These are phyloP conservation scores for Punica granatum DNA, from an alignment of 345 rosid species.

Conservation along the genomic window DNA sequence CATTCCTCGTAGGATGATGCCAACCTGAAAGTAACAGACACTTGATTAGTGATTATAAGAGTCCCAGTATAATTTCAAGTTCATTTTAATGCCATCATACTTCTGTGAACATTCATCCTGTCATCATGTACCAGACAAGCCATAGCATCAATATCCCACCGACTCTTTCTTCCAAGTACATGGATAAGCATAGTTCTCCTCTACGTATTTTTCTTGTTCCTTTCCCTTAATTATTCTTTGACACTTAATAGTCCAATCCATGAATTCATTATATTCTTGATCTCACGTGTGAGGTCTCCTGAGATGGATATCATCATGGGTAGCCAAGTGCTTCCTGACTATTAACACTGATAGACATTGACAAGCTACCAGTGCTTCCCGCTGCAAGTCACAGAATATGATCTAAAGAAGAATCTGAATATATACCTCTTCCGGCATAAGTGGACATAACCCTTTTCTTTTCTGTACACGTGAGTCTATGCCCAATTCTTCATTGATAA, in stretches of 20 bases:
- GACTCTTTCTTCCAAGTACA: background rate
- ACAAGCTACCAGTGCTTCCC: background rate
- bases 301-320: background rate
- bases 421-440: constrained; percentile 95
- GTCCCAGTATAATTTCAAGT: background rate
- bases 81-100: background rate
- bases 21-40: constrained; percentile 48
- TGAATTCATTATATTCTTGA: background rate
- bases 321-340: background rate
- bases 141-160: background rate
- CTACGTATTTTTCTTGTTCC: background rate
- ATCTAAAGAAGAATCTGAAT: background rate
- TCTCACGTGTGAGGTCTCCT: background rate
- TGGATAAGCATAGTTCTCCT: background rate
- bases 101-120: background rate
- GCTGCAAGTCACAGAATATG: background rate
- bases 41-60: background rate
- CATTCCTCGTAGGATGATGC: constrained; percentile 81
- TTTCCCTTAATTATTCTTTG: background rate
- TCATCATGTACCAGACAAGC: background rate
- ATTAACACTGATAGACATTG: background rate
- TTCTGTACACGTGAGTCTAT: constrained; percentile 62
- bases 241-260: background rate
- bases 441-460: constrained; percentile 88
- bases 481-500: constrained; percentile 48